Conservation (phyloP, 2,329 filamentous ascomycete species). For the Aspergillus unguis region DNA sequence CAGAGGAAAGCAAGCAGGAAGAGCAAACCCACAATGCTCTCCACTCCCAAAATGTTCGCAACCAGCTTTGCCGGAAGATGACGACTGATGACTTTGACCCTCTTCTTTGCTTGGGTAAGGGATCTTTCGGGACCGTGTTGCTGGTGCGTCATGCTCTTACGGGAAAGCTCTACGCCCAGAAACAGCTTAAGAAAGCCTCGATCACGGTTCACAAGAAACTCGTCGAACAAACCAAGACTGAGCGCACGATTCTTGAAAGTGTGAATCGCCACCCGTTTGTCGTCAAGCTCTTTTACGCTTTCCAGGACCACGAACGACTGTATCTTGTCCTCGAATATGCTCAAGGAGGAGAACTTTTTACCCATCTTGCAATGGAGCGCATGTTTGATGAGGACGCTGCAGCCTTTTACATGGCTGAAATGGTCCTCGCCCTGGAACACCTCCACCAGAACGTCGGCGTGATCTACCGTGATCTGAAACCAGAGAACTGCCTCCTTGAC, state of each 20-base stretch:
- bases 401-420: constrained; percentile 98
- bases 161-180: constrained; percentile 90
- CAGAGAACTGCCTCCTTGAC: constrained; percentile 94
- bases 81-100: constrained; percentile 85
- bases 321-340: constrained; percentile 98
- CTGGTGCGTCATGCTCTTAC: constrained; percentile 87
- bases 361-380: constrained; percentile 86
- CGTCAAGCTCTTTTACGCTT: constrained; percentile 96
- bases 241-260: constrained; percentile 89
- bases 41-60: constrained; percentile 55
- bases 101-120: constrained; percentile 89
- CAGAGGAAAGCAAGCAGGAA: constrained; percentile 24
- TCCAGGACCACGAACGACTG: constrained; percentile 95
- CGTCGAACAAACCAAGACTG: constrained; percentile 95
- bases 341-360: constrained; percentile 93
- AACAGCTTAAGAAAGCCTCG: constrained; percentile 97
- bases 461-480: constrained; percentile 95
- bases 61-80: constrained; percentile 71
- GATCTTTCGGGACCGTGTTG: constrained; percentile 90
- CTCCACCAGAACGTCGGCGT: constrained; percentile 89
- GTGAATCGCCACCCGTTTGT: constrained; percentile 97
- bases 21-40: constrained; percentile 36
- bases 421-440: constrained; percentile 90
- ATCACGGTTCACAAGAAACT: constrained; percentile 93
- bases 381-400: constrained; percentile 91